Conservation (phyloP, 345 rosid species). For the Syzygium aromaticum region DNA sequence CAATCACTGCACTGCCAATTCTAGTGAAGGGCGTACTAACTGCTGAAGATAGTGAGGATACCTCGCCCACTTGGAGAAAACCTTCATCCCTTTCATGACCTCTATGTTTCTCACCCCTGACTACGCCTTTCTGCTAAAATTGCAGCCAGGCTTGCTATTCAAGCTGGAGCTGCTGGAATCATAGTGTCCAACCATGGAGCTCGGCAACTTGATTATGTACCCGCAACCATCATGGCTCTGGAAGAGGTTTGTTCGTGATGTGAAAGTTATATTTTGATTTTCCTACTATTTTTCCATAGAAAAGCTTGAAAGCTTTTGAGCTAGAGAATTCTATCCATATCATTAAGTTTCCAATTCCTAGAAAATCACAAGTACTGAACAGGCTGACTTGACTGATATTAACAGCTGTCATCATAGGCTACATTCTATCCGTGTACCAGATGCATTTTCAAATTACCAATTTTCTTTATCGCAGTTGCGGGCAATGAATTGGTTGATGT, state of each 20-base stretch:
- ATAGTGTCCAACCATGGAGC: slow-evolving; percentile 95
- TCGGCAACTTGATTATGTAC: slow-evolving; percentile 90
- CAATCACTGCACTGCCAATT: slow-evolving; percentile 86
- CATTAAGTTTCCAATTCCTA: not conserved
- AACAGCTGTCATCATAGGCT: not conserved
- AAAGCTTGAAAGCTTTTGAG: not conserved
- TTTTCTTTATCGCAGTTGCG: not conserved
- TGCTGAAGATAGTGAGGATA: slow-evolving; percentile 72
- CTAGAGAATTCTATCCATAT: not conserved
- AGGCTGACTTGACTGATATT: not conserved
- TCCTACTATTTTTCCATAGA: not conserved
- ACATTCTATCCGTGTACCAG: not conserved
- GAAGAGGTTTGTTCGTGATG: slow-evolving; percentile 54
- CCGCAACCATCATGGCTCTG: slow-evolving; percentile 70
- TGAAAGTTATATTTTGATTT: not conserved
- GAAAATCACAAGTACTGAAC: not conserved
- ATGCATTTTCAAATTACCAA: not conserved
- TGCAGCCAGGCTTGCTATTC: slow-evolving; percentile 67
- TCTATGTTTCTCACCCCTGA: not conserved
- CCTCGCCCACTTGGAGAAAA: not conserved
- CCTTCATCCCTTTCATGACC: not conserved
- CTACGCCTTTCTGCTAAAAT: not conserved
- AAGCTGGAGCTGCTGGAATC: slow-evolving; percentile 82
- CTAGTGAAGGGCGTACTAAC: slow-evolving; percentile 89
- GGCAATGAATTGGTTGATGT: not conserved